Percentiles rank a stretch among this genome's conserved stretches.
These are phyloP conservation scores for Hanseniaspora clermontiae DNA, from an alignment of 805 yeast species.

Conservation along the genomic window DNA sequence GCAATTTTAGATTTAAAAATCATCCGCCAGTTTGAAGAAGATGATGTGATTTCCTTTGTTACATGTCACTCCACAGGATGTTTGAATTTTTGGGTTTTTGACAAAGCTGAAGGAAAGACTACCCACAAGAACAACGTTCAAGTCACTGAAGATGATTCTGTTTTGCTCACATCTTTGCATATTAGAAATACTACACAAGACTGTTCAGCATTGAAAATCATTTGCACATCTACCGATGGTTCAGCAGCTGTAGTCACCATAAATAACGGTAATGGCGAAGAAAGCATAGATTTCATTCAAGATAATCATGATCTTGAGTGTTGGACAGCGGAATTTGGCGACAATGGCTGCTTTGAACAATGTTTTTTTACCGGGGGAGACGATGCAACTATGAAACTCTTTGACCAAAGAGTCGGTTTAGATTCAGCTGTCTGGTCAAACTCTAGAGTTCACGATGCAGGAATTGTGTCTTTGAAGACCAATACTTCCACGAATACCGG, in stretches of 20 bases:
- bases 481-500: constrained; percentile 17
- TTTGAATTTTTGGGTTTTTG: constrained; percentile 48
- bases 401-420: constrained; percentile 42
- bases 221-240: constrained; percentile 62
- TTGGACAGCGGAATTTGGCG: constrained; percentile 75
- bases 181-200: constrained; percentile 23
- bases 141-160: constrained; percentile 35
- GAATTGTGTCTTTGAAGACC: constrained; percentile 71
- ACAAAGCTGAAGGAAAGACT: constrained; percentile 13
- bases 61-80: constrained; percentile 77
- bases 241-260: constrained; percentile 35
- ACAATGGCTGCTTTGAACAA: constrained; percentile 36
- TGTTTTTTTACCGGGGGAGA: constrained; percentile 84
- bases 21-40: constrained; percentile 37
- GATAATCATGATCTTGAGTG: constrained; percentile 58
- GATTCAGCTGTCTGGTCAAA: constrained; percentile 22
- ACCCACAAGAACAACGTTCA: constrained; percentile 28
- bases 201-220: constrained; percentile 32
- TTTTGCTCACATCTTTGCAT: constrained; percentile 51
- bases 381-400: constrained; percentile 63
- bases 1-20: constrained; percentile 73
- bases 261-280: constrained; percentile 12
- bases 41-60: constrained; percentile 28
- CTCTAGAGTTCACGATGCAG: constrained; percentile 69
- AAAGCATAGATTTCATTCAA: neutral